Conservation (phyloP, 164 flowering plant genomes). For the Magnolia kwangsiensis region DNA sequence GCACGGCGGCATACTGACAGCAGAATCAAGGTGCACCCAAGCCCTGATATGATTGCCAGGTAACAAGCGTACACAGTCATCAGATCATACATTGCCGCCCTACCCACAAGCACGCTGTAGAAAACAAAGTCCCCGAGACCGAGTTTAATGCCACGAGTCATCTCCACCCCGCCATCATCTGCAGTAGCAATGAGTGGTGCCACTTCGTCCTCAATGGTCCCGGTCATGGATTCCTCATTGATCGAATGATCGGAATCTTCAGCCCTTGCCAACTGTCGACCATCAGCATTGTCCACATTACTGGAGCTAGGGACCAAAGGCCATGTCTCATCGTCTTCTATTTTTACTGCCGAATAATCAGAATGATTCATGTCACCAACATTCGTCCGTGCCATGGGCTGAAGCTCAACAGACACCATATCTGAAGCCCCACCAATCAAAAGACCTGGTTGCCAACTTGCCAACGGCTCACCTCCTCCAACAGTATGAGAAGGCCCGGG, state of each 20-base stretch:
- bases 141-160: conserved; percentile 61
- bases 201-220: conserved; percentile 46
- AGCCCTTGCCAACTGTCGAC: conserved; percentile 18
- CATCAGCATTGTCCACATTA: background rate
- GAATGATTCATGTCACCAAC: conserved; percentile 9
- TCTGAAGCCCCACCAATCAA: conserved; percentile 51
- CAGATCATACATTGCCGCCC: conserved; percentile 98
- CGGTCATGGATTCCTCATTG: conserved; percentile 9
- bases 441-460: conserved; percentile 30
- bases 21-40: conserved; percentile 86
- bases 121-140: conserved; percentile 95
- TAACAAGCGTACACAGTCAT: conserved; percentile 98
- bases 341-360: conserved; percentile 17
- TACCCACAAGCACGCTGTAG: conserved; percentile 92
- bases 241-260: conserved; percentile 13
- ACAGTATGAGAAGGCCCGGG: background rate
- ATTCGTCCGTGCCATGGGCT: conserved; percentile 23
- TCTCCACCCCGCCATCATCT: conserved; percentile 1
- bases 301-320: conserved; percentile 38
- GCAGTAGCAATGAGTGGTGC: conserved; percentile 52
- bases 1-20: conserved; percentile 71
- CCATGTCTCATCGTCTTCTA: conserved; percentile 43
- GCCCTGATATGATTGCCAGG: conserved; percentile 89
- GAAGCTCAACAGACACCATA: conserved; percentile 58
- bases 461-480: background rate